Base-by-base conservation (phyloP, 306 rosid species). In the Vicia sativa region DNA sequence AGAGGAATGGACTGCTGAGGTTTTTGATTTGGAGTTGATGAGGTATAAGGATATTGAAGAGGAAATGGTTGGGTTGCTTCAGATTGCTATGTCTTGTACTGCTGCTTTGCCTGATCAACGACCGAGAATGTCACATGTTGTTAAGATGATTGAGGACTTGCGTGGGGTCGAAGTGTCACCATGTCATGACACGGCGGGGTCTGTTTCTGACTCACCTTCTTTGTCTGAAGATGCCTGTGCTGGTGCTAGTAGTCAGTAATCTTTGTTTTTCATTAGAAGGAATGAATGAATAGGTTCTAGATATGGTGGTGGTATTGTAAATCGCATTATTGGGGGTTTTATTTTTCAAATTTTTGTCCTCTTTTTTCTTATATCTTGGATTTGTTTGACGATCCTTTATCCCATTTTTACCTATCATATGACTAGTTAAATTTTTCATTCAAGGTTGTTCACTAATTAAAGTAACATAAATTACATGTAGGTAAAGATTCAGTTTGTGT, bases 1-100 rank as follows among this genome's bases (percentile, higher is more conserved):
- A 21, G 98, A 90, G 74, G 98, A 93, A 38, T 93, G 98, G 98
- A 93, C 98, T n/a, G 97, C 96, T 21, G 97, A 93, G 80, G 98
- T 93, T 11, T 93, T 93, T 62, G 98, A 93, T 74, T 61, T 93
- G 74, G 98, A 93, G 83, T 75, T 93, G 68, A 90, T 93, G 97
- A 88, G 97, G 86, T 93, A 90, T 29, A 90, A 86, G 81, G 98
- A 93, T 57, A 93, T 93, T 14, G 97, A 93, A 68, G 98, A 93
- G 83, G 98, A 93, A 60, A 93, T 93, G 98, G 98, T 93, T 57
- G 97, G 95, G 23, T 62, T 93, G 79, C 75, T 93, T 60, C 98
- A 93, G 84, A 77, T 93, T 2, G 98, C 96, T 0, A 77, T 93
- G 96, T 14, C 93, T 3, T 93, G 98, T 56, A 79, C 96, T 0